These are phyloP conservation scores for Fraxinus greggii DNA, from an alignment of 305 asterid genomes.

Conservation along the genomic window DNA sequence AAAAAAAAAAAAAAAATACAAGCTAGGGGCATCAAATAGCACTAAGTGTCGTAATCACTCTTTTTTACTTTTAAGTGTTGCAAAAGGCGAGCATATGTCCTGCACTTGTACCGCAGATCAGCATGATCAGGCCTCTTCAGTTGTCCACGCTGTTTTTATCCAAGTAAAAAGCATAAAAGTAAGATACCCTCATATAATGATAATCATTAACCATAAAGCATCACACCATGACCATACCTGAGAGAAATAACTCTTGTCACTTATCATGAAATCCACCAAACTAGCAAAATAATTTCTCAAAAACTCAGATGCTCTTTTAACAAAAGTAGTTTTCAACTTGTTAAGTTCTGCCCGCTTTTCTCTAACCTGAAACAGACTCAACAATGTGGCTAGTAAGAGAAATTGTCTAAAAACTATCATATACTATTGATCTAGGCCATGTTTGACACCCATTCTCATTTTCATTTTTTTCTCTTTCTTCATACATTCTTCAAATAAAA, in stretches of 20 bases:
- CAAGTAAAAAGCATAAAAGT: conserved; percentile 28
- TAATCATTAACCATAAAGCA: conserved; percentile 19
- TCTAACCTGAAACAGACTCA: conserved; percentile 61
- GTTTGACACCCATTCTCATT: too few species aligned
- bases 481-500: too few species aligned
- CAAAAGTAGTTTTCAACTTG: conserved; percentile 76
- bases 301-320: conserved; percentile 93
- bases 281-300: conserved; percentile 85
- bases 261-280: conserved; percentile 98
- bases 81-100: conserved; percentile 98
- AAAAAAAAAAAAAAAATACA: conserved; percentile 7
- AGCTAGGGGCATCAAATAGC: conserved; percentile 22
- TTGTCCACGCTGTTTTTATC: conserved; percentile 85
- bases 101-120: conserved; percentile 93
- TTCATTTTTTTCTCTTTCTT: too few species aligned
- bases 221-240: conserved; percentile 55
- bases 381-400: conserved; percentile 21
- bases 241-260: conserved; percentile 95
- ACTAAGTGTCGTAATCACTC: conserved; percentile 7
- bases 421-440: conserved; percentile 7
- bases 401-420: conserved; percentile 13
- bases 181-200: conserved; percentile 15
- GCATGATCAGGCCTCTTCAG: conserved; percentile 99
- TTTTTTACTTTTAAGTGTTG: conserved; percentile 85
- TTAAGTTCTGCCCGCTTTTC: conserved; percentile 97